Percentiles rank a stretch among this genome's conserved stretches.
Conservation (phyloP, 768 basidiomycete species). For the Trametes cingulata region DNA sequence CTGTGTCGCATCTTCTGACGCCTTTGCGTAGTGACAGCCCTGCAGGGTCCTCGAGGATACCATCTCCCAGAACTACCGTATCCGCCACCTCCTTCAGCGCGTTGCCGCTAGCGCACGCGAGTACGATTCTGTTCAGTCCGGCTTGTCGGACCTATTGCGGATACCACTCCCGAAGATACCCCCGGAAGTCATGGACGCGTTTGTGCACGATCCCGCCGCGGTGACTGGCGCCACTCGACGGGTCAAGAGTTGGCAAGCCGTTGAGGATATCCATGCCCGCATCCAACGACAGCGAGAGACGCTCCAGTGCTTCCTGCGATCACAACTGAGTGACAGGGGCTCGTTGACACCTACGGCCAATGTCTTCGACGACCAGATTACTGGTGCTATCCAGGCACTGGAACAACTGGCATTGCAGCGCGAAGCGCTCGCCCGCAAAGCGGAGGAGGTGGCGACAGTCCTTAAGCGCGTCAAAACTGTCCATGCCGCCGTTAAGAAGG, state of each 20-base stretch:
- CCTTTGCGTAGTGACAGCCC: background rate
- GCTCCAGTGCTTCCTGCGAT: slow-evolving; percentile 25
- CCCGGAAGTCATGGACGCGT: slow-evolving; percentile 68
- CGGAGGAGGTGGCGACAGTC: slow-evolving; percentile 48
- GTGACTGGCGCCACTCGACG: slow-evolving; percentile 66
- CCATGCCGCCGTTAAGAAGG: slow-evolving; percentile 58
- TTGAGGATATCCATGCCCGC: slow-evolving; percentile 73
- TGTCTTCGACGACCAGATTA: slow-evolving; percentile 56
- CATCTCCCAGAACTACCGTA: slow-evolving; percentile 61
- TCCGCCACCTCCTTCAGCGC: slow-evolving; percentile 68
- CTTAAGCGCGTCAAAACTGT: slow-evolving; percentile 54
- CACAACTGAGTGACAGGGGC: background rate
- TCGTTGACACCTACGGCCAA: slow-evolving; percentile 5
- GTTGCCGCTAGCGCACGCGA: slow-evolving; percentile 64
- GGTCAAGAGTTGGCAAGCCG: slow-evolving; percentile 65
- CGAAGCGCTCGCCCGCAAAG: slow-evolving; percentile 45
- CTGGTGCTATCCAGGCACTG: slow-evolving; percentile 49
- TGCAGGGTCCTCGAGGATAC: slow-evolving; percentile 62
- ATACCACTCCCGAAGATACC: slow-evolving; percentile 53
- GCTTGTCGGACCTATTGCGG: slow-evolving; percentile 49
- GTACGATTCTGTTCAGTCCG: slow-evolving; percentile 60
- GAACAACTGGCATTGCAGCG: slow-evolving; percentile 50
- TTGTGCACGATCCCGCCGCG: slow-evolving; percentile 77
- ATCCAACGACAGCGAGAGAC: slow-evolving; percentile 58
- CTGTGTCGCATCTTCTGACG: background rate